These are phyloP conservation scores for Fusarium subtropicale DNA, from an alignment of 2,329 filamentous ascomycete genomes.

Conservation along the genomic window DNA sequence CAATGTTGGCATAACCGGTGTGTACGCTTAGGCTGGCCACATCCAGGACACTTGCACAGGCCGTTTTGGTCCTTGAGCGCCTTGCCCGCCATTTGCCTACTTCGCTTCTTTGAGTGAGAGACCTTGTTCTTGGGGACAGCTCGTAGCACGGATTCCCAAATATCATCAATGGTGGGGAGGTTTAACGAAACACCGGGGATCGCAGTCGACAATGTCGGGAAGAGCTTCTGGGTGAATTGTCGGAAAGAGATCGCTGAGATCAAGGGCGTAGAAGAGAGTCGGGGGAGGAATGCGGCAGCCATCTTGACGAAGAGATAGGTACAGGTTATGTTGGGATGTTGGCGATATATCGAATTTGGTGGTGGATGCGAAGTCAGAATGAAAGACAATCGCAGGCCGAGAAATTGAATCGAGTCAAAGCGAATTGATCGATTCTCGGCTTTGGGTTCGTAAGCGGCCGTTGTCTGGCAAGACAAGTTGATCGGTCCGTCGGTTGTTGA, in stretches of 20 bases:
- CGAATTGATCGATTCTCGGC: neutral
- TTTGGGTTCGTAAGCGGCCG: slow-evolving; percentile 19
- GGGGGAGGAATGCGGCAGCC: slow-evolving; percentile 68
- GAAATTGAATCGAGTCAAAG: neutral
- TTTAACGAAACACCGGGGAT: slow-evolving; percentile 70
- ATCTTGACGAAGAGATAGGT: slow-evolving; percentile 52
- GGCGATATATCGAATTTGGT: slow-evolving; percentile 13
- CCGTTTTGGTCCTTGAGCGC: slow-evolving; percentile 89
- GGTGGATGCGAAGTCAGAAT: slow-evolving; percentile 19
- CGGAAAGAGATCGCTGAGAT: slow-evolving; percentile 59
- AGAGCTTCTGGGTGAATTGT: slow-evolving; percentile 60
- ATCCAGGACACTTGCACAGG: slow-evolving; percentile 89
- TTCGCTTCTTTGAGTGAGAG: slow-evolving; percentile 93
- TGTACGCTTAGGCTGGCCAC: slow-evolving; percentile 86
- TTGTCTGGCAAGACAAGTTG: slow-evolving; percentile 9
- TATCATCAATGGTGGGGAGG: slow-evolving; percentile 72
- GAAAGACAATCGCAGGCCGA: neutral
- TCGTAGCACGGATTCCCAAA: slow-evolving; percentile 92
- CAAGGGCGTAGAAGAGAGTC: slow-evolving; percentile 58
- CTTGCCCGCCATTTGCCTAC: slow-evolving; percentile 95
- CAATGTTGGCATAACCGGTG: slow-evolving; percentile 91
- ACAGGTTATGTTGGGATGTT: slow-evolving; percentile 20
- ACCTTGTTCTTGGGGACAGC: slow-evolving; percentile 99
- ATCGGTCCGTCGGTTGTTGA: slow-evolving; percentile 28
- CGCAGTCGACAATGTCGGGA: slow-evolving; percentile 67